phyloP scores from a whole-genome alignment of 83 land plant species.

The Picea abies region DNA sequence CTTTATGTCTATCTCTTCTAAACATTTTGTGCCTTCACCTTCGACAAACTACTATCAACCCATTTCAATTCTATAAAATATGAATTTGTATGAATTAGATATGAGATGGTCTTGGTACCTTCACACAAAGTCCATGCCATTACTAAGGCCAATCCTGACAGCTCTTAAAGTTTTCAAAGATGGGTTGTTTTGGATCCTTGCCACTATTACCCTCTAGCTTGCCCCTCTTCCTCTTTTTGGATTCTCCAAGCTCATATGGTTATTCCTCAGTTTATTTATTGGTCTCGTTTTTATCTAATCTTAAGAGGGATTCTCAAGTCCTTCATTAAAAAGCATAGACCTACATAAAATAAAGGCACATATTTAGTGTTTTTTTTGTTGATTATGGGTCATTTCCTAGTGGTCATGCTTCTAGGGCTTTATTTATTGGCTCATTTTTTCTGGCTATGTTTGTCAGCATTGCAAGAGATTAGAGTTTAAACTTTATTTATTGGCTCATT shows the following conservation, averaged over 20 bases:
- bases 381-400: conserved; percentile 97
- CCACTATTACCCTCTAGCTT: conserved; percentile 45
- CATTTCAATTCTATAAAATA: no score
- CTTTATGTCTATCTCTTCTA: no score
- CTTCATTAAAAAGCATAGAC: conserved; percentile 71
- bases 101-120: conserved; percentile 35
- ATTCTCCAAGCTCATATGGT: conserved; percentile 19
- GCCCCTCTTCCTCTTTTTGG: conserved; percentile 26
- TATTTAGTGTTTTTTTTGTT: conserved; percentile 40
- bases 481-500: no score
- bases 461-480: no score
- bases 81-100: conserved; percentile 29
- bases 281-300: conserved; percentile 65
- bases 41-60: no score
- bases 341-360: conserved; percentile 80
- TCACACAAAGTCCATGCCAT: conserved; percentile 30
- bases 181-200: conserved; percentile 77
- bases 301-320: conserved; percentile 63
- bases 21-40: no score
- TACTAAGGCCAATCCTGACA: conserved; percentile 49
- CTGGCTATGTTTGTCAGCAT: conserved; percentile 18
- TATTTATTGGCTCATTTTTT: conserved; percentile 48
- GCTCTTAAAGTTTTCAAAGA: conserved; percentile 83
- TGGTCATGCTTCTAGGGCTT: conserved; percentile 89
- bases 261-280: conserved; percentile 52